phyloP scores from a whole-genome alignment of 108 stramenopile species.

The Mediolabrus comicus region DNA sequence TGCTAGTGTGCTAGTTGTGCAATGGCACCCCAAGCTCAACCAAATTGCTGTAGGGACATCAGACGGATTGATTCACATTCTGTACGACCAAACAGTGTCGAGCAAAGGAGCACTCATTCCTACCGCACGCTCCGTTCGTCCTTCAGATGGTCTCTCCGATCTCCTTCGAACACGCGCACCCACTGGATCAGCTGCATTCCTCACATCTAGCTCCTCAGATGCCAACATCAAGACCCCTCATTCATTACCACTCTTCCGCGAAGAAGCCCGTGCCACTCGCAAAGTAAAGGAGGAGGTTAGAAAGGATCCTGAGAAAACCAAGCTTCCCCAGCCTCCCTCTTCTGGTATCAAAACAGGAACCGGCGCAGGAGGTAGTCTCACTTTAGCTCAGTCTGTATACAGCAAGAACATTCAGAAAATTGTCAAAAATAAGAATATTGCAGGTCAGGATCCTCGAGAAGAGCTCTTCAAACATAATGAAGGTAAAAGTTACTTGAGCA shows the following conservation, averaged over 20 bases:
- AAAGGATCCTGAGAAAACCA: conserved; percentile 58
- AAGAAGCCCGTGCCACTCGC: conserved; percentile 50
- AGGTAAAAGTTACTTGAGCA: conserved; percentile 60
- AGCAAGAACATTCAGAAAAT: conserved; percentile 44
- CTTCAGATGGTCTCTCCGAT: conserved; percentile 67
- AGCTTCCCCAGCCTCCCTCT: conserved; percentile 74
- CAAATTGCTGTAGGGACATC: conserved; percentile 76
- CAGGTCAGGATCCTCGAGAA: conserved; percentile 81
- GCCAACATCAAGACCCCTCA: conserved; percentile 67
- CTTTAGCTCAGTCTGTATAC: conserved; percentile 67
- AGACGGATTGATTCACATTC: conserved; percentile 55
- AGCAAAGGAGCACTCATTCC: conserved; percentile 75
- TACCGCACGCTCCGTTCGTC: conserved; percentile 41
- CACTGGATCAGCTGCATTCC: conserved; percentile 58
- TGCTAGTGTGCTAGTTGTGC: conserved; percentile 50
- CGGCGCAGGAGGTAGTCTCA: conserved; percentile 42
- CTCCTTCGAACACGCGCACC: conserved; percentile 72
- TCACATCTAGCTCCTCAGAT: conserved; percentile 24
- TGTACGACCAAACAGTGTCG: conserved; percentile 56
- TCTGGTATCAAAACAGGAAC: conserved; percentile 68
- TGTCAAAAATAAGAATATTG: conserved; percentile 67
- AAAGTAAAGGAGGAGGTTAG: conserved; percentile 58
- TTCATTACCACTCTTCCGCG: conserved; percentile 72
- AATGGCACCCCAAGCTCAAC: conserved; percentile 82
- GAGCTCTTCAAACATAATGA: conserved; percentile 75